Percentiles rank a stretch among this genome's conserved stretches.
Evolutionary conservation across 768 basidiomycete species (phyloP).

Genomic region (Lactifluus subvellereus): DNA sequence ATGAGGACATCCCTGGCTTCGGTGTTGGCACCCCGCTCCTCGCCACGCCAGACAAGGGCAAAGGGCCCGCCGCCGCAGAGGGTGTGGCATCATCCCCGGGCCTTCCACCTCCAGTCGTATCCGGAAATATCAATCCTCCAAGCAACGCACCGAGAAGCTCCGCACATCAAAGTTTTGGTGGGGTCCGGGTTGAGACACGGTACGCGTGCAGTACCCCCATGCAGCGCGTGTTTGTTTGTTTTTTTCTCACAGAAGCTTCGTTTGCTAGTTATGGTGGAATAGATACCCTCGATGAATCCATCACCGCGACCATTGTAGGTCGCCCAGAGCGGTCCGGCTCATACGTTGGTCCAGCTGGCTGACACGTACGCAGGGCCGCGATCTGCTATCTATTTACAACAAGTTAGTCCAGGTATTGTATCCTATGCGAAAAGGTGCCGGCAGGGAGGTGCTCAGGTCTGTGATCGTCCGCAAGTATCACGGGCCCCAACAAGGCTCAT

Average conservation of each 20-base stretch:
- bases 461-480: constrained; percentile 20
- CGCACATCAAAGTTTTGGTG: constrained; percentile 68
- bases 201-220: constrained; percentile 31
- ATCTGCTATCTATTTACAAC: constrained; percentile 83
- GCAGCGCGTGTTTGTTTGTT: neutral
- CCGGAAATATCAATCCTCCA: constrained; percentile 67
- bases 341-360: constrained; percentile 7
- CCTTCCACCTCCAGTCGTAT: constrained; percentile 39
- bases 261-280: constrained; percentile 66
- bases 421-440: constrained; percentile 60
- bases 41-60: constrained; percentile 58
- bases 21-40: constrained; percentile 39
- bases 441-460: constrained; percentile 77
- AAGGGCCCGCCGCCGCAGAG: constrained; percentile 54
- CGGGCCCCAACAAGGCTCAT: constrained; percentile 2
- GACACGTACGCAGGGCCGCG: constrained; percentile 58
- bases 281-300: constrained; percentile 90
- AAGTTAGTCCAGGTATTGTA: constrained; percentile 94
- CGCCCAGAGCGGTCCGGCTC: constrained; percentile 7
- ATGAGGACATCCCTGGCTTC: constrained; percentile 76
- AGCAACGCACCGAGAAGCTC: constrained; percentile 32
- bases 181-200: constrained; percentile 86
- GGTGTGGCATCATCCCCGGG: constrained; percentile 44
- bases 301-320: constrained; percentile 80
- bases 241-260: neutral